These are phyloP conservation scores for Coniochaeta prunicola DNA, from an alignment of 2,329 filamentous ascomycete genomes.

Conservation along the genomic window DNA sequence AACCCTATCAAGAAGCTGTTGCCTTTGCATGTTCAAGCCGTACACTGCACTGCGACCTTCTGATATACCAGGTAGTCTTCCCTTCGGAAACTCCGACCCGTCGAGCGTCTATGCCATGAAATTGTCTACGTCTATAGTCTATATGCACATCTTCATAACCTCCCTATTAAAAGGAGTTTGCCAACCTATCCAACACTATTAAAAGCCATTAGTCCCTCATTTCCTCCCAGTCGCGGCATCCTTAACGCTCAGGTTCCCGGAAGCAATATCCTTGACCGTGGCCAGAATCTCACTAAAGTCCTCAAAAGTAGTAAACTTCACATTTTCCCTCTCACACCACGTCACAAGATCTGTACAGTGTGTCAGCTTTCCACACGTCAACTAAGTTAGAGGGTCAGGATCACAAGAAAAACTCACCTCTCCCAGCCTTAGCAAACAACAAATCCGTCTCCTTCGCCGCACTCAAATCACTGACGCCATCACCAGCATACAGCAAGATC, in stretches of 20 bases:
- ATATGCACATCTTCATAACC: background rate
- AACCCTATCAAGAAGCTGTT: background rate
- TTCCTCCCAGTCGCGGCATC: slow-evolving; percentile 17
- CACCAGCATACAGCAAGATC: slow-evolving; percentile 87
- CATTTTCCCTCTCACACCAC: slow-evolving; percentile 76
- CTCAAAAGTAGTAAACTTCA: slow-evolving; percentile 83
- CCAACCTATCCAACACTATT: background rate
- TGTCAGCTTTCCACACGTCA: background rate
- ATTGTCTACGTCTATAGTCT: background rate
- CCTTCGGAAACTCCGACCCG: background rate
- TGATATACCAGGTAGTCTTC: too few species aligned
- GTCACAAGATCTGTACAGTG: slow-evolving; percentile 63
- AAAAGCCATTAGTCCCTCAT: background rate
- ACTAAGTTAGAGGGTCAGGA: background rate
- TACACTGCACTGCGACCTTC: background rate
- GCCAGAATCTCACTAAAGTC: slow-evolving; percentile 58
- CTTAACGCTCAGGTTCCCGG: slow-evolving; percentile 13
- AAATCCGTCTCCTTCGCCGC: slow-evolving; percentile 90
- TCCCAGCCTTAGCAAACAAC: slow-evolving; percentile 86
- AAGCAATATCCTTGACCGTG: slow-evolving; percentile 16
- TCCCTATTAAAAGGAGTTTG: background rate
- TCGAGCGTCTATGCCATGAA: background rate
- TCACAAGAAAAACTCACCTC: slow-evolving; percentile 48
- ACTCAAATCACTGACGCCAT: slow-evolving; percentile 87
- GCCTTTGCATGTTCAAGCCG: background rate